These are phyloP conservation scores for Starmerella geochares DNA, from an alignment of 805 yeast species.

Conservation along the genomic window DNA sequence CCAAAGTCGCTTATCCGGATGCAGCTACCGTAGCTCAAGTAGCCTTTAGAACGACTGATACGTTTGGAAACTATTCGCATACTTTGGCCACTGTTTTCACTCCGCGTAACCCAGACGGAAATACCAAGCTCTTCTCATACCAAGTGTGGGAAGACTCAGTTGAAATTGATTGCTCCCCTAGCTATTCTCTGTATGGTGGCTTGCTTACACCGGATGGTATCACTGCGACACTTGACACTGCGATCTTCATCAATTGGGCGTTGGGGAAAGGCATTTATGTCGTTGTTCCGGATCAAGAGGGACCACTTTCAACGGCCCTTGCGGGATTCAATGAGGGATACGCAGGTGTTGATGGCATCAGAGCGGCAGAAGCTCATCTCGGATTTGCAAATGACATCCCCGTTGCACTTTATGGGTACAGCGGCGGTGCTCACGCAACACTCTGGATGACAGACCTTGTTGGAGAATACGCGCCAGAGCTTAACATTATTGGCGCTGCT, in stretches of 20 bases:
- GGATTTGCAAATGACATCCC: background rate
- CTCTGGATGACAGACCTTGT: too few species aligned
- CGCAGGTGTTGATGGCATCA: background rate
- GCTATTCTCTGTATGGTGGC: constrained; percentile 20
- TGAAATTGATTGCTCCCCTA: constrained; percentile 25
- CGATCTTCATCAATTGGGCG: constrained; percentile 12
- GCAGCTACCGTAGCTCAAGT: constrained; percentile 1
- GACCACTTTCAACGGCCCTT: constrained; percentile 26
- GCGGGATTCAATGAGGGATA: background rate
- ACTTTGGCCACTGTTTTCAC: background rate
- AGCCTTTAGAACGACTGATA: background rate
- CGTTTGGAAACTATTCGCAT: background rate
- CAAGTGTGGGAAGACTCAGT: constrained; percentile 26
- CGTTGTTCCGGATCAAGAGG: constrained; percentile 28
- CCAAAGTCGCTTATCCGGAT: background rate
- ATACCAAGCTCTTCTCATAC: constrained; percentile 22
- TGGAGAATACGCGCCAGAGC: background rate
- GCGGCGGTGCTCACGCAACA: background rate
- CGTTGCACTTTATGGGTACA: background rate
- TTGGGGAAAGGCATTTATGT: constrained; percentile 18
- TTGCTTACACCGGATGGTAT: constrained; percentile 8
- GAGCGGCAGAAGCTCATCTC: background rate
- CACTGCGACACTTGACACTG: too few species aligned
- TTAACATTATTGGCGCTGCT: constrained; percentile 22
- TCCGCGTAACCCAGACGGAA: background rate